Percentiles rank a stretch among this genome's conserved stretches.
These are phyloP conservation scores for Drechslera avenae DNA, from an alignment of 2,329 filamentous ascomycete species.

Conservation along the genomic window DNA sequence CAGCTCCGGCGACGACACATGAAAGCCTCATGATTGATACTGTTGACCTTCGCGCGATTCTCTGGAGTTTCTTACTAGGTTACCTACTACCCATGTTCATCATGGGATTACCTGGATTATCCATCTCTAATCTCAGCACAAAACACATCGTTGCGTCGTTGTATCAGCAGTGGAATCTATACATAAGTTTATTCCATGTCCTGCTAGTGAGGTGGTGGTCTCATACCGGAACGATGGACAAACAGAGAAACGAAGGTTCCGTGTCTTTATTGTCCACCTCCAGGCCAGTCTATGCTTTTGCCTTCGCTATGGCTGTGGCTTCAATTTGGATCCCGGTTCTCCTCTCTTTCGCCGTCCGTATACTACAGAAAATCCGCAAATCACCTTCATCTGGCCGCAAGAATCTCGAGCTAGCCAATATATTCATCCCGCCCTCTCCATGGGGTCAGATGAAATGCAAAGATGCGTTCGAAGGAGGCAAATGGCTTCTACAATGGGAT, in stretches of 20 bases:
- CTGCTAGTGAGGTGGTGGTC: background rate
- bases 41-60: background rate
- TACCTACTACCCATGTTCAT: background rate
- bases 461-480: constrained; percentile 1
- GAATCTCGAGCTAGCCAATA: background rate
- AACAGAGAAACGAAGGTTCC: background rate
- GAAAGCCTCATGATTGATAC: background rate
- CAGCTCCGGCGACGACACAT: background rate
- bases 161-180: constrained; percentile 3
- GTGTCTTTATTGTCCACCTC: background rate
- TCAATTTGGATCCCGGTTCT: background rate
- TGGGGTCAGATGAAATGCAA: background rate
- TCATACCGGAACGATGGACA: background rate
- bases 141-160: background rate
- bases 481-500: constrained; percentile 2
- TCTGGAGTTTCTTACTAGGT: background rate
- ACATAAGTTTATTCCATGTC: background rate
- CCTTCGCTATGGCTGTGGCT: background rate
- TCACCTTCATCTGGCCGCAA: background rate
- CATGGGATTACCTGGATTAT: background rate
- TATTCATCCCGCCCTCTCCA: background rate
- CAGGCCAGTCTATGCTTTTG: background rate
- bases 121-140: background rate
- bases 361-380: background rate
- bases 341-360: background rate